Evolutionary conservation across 2,329 filamentous ascomycete genomes (phyloP).

Genomic region (Geosmithia putterillii): DNA sequence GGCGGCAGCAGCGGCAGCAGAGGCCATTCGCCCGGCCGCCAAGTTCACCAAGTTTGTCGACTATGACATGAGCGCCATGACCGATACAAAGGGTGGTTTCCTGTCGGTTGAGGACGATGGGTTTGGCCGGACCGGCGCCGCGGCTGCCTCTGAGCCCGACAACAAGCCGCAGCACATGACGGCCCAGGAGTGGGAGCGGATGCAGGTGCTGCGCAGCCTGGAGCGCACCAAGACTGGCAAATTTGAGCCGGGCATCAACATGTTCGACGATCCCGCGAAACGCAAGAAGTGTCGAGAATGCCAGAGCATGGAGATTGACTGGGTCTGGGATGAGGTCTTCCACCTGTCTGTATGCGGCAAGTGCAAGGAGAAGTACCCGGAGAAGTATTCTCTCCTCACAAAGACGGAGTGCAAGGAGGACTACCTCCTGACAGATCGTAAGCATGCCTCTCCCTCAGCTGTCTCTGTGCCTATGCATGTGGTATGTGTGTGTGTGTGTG

Average conservation of each 20-base stretch:
- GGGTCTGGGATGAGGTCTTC: conserved; percentile 85
- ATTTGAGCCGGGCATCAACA: conserved; percentile 81
- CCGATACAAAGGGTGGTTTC: conserved; percentile 93
- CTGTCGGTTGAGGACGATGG: conserved; percentile 86
- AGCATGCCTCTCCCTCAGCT: conserved; percentile 21
- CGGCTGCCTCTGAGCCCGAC: conserved; percentile 13
- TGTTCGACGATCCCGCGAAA: conserved; percentile 48
- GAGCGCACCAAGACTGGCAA: conserved; percentile 65
- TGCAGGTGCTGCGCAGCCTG: conserved; percentile 62
- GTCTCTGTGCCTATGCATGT: not conserved
- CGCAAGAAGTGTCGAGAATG: conserved; percentile 78
- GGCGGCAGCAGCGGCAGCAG: conserved; percentile 26
- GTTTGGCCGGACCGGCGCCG: conserved; percentile 60
- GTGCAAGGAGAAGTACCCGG: conserved; percentile 83
- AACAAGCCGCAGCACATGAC: conserved; percentile 71
- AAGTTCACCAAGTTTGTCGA: conserved; percentile 95
- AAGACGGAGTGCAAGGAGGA: conserved; percentile 96
- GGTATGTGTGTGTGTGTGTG: not conserved
- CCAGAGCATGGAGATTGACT: conserved; percentile 76
- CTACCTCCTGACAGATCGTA: conserved; percentile 85
- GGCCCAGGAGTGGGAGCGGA: conserved; percentile 77
- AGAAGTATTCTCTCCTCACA: conserved; percentile 89
- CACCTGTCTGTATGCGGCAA: conserved; percentile 59
- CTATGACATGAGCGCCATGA: conserved; percentile 97
- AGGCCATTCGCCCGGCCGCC: conserved; percentile 57